These are phyloP conservation scores for Beauveria sp. DNA, from an alignment of 2,329 filamentous ascomycete species.

Conservation along the genomic window DNA sequence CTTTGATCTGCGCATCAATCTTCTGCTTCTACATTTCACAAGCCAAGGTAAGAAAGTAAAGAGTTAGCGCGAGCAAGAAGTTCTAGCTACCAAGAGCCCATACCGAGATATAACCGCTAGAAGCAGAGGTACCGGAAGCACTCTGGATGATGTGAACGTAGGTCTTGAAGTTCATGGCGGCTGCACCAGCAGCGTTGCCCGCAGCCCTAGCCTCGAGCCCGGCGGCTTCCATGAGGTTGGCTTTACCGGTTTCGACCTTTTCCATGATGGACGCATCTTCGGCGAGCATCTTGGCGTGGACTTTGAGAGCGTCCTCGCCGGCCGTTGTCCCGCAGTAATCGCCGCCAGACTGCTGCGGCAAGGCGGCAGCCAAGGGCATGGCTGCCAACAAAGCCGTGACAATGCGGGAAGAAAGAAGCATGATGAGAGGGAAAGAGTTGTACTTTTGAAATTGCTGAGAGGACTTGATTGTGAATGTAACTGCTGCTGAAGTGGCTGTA, in stretches of 20 bases:
- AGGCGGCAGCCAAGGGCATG: neutral
- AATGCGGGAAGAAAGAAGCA: neutral
- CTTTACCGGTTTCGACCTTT: neutral
- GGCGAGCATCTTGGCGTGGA: neutral
- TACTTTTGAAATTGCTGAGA: neutral
- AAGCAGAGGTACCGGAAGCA: neutral
- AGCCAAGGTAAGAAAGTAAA: too few species aligned
- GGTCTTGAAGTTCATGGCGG: neutral
- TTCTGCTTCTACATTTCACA: neutral
- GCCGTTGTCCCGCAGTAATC: neutral
- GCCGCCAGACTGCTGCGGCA: neutral
- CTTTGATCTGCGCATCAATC: neutral
- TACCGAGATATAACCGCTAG: neutral
- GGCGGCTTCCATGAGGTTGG: neutral
- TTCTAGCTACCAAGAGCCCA: too few species aligned
- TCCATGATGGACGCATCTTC: neutral
- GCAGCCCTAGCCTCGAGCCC: neutral
- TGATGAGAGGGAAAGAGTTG: neutral
- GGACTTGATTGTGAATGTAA: neutral
- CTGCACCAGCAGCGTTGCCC: neutral
- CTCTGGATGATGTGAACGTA: constrained; percentile 2
- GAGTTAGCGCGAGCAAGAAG: too few species aligned
- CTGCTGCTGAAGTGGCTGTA: neutral
- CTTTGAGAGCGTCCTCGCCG: neutral
- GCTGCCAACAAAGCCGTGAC: neutral